Base-by-base conservation (phyloP, 257 asterid genomes). In the Solanum sejunctum region DNA sequence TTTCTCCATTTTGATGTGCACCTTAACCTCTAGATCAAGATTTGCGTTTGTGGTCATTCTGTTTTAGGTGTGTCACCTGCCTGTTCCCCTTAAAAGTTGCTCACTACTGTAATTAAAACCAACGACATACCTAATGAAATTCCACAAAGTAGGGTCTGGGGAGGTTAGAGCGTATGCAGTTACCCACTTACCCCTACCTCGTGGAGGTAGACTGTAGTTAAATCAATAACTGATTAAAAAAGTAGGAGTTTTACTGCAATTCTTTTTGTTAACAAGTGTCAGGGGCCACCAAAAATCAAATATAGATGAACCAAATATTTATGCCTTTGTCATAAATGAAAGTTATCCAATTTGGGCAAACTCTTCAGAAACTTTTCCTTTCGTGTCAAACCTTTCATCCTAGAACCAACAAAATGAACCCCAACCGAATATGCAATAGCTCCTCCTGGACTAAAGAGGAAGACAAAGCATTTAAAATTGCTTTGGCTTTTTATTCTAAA, bases 361-460 rank as follows among this genome's bases (percentile, higher is more conserved):
- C 82, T 77, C 82, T 77, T 77, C 23, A 77, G 21, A 51, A 23
- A 75, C 47, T 26, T 51, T 75, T 63, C 47, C 82, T 77, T 77
- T 77, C 47, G 43, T 28, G 43, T 77, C 26, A 51, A 52, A 77
- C 43, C 21, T 20, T 43, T 28, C 47, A 77, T 18, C 28, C 6
- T 26, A 77, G 61, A 47, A 49, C 45, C 41, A 77, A 77, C 61
- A 77, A 77, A 77, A 77, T 77, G 82, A 77, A 41, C 82, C 3
- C 39, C 21, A 12, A 77, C 45, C 82, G 36, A 52, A 51, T 45
- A 77, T 77, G 82, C 82, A 77, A 51, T 51, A 49, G 45, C 45
- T 51, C 82, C 45, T 77, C 58, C 61, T 77, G 82, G 82, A 77
- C 82, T 6, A 63, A 61, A 86, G 92, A 90, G 84, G 61, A 77